These are phyloP conservation scores for Bipolaris cookei DNA, from an alignment of 2,329 filamentous ascomycete species.

Conservation along the genomic window DNA sequence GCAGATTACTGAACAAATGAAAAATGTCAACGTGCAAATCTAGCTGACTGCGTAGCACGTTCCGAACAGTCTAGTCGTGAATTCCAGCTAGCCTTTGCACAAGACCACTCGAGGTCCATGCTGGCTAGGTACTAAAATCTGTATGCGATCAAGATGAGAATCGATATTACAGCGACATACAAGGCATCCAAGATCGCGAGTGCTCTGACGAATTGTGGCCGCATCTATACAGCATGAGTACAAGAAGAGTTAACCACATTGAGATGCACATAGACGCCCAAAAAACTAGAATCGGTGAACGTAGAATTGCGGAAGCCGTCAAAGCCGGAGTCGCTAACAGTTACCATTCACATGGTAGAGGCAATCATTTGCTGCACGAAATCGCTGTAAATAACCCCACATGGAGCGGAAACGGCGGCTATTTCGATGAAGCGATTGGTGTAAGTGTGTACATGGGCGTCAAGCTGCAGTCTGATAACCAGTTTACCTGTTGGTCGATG, in stretches of 20 bases:
- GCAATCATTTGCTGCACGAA: slow-evolving; percentile 1
- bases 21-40: background rate
- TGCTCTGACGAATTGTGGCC: slow-evolving; percentile 3
- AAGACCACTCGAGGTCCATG: background rate
- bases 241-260: background rate
- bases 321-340: slow-evolving; percentile 14
- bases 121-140: slow-evolving; percentile 9
- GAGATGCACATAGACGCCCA: background rate
- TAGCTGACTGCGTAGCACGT: background rate
- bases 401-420: slow-evolving; percentile 15
- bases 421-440: background rate
- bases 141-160: background rate
- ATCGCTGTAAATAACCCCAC: slow-evolving; percentile 14
- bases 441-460: background rate
- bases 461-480: slow-evolving; percentile 1
- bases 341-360: slow-evolving; percentile 1
- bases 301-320: slow-evolving; percentile 12
- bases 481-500: slow-evolving; percentile 13
- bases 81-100: background rate
- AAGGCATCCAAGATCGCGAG: slow-evolving; percentile 6
- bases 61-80: background rate
- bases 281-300: background rate
- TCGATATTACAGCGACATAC: background rate
- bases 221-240: background rate
- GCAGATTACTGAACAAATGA: background rate